These are phyloP conservation scores for Aspergillus incahuasiensis DNA, from an alignment of 495 filamentous ascomycete species.

Conservation along the genomic window DNA sequence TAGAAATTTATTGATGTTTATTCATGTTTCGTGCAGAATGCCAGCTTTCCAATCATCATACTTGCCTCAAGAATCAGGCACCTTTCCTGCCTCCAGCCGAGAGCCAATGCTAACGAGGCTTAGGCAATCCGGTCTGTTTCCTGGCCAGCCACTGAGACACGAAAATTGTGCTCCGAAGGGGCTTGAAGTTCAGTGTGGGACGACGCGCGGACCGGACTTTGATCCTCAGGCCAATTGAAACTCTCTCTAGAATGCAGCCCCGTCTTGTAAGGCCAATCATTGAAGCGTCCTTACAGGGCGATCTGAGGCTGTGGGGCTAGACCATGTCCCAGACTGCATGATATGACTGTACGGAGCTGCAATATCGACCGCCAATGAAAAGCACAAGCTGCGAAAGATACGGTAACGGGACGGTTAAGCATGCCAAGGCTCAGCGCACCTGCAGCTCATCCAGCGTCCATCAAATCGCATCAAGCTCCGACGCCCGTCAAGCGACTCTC, in stretches of 20 bases:
- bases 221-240: slow-evolving; percentile 1
- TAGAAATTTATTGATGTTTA: slow-evolving; percentile 6
- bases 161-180: slow-evolving; percentile 10
- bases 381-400: background rate
- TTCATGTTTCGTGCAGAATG: background rate
- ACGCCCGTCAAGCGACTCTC: slow-evolving; percentile 6
- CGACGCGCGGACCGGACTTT: slow-evolving; percentile 19
- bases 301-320: slow-evolving; percentile 13
- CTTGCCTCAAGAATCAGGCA: background rate
- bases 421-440: slow-evolving; percentile 11
- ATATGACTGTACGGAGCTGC: slow-evolving; percentile 3
- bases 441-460: slow-evolving; percentile 4
- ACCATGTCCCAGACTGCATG: background rate
- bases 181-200: slow-evolving; percentile 10
- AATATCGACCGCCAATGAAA: slow-evolving; percentile 1
- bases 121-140: background rate
- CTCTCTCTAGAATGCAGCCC: background rate
- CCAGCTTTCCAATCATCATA: background rate
- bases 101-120: slow-evolving; percentile 11
- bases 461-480: background rate
- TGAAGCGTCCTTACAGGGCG: slow-evolving; percentile 17
- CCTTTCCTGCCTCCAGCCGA: background rate
- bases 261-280: slow-evolving; percentile 18
- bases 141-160: slow-evolving; percentile 9
- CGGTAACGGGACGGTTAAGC: slow-evolving; percentile 17